These are phyloP conservation scores for Hirsutella thompsonii DNA, from an alignment of 2,329 filamentous ascomycete genomes.

Conservation along the genomic window DNA sequence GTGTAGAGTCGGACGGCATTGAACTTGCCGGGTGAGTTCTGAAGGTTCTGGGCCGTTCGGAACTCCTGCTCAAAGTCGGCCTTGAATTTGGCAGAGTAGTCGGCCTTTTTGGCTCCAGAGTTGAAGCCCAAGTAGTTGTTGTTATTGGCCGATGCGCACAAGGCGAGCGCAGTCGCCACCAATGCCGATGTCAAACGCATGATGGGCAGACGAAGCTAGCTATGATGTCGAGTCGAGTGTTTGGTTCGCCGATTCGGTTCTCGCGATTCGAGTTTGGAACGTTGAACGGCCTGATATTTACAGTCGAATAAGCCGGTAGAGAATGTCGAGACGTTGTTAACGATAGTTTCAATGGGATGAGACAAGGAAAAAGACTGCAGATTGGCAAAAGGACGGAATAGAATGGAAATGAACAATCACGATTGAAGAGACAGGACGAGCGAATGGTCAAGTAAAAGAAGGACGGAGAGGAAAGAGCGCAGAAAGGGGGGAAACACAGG, in stretches of 20 bases:
- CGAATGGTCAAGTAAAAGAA: not conserved
- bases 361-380: too few relatives aligned
- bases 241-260: not conserved
- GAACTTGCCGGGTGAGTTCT: slow-evolving; percentile 36
- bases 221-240: not conserved
- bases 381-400: not conserved
- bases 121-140: slow-evolving; percentile 42
- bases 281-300: too few relatives aligned
- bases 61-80: slow-evolving; percentile 35
- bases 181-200: slow-evolving; percentile 29
- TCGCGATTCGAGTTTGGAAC: too few relatives aligned
- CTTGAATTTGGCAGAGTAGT: slow-evolving; percentile 39
- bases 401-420: not conserved
- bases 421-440: not conserved
- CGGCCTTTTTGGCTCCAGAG: slow-evolving; percentile 32
- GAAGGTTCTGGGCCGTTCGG: slow-evolving; percentile 21
- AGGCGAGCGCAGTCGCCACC: slow-evolving; percentile 24
- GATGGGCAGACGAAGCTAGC: not conserved
- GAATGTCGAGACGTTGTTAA: too few relatives aligned
- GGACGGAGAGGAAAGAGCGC: not conserved
- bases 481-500: not conserved
- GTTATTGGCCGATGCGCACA: slow-evolving; percentile 21
- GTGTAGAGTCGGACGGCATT: slow-evolving; percentile 53
- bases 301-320: too few relatives aligned
- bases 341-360: too few relatives aligned